Percentiles rank a stretch among this genome's conserved stretches.
Evolutionary conservation across 2,329 filamentous ascomycete species (phyloP).

Genomic region (Fusarium subglutinans): DNA sequence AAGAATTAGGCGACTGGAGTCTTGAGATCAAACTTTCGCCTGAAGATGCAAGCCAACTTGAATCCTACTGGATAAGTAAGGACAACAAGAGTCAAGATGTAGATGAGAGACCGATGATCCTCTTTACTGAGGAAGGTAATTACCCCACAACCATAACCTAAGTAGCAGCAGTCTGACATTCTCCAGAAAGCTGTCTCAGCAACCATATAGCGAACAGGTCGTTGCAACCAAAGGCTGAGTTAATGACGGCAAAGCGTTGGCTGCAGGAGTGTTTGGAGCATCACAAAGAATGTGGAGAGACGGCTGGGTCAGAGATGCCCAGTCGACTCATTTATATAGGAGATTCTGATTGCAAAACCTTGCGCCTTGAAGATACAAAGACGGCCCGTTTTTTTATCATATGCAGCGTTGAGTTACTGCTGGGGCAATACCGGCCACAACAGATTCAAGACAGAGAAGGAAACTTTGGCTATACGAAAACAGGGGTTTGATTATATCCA

Average conservation of each 20-base stretch:
- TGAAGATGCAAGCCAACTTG: not conserved
- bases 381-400: not conserved
- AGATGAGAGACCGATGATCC: not conserved
- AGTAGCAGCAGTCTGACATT: not conserved
- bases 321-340: not conserved
- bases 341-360: not conserved
- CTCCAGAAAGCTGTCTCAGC: not conserved
- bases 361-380: not conserved
- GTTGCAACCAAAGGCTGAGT: not conserved
- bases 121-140: not conserved
- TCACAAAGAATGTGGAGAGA: not conserved
- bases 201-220: not conserved
- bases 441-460: not conserved
- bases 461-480: not conserved
- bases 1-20: not conserved
- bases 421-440: not conserved
- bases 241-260: not conserved
- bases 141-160: not conserved
- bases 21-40: not conserved
- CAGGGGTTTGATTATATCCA: not conserved
- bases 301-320: not conserved
- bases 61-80: not conserved
- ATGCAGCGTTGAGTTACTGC: not conserved
- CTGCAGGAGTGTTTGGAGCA: not conserved
- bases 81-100: not conserved